Conservation (phyloP, 495 filamentous ascomycete species). For the Bathelium albidoporum region DNA sequence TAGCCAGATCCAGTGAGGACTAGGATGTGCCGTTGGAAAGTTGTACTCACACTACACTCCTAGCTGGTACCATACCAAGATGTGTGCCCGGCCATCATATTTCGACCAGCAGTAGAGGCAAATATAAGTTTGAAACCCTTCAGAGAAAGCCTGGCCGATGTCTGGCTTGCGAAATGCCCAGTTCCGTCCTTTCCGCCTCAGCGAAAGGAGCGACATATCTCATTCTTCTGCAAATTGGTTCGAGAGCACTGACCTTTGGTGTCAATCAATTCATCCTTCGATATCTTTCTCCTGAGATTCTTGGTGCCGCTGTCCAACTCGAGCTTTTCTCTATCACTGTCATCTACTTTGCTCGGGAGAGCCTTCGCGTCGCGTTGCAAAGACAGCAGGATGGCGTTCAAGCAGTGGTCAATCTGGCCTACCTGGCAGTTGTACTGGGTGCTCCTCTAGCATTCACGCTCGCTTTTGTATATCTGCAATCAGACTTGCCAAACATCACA, state of each 20-base stretch:
- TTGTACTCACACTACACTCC: no score
- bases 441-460: conserved; percentile 50
- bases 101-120: no score
- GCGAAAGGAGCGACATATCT: conserved; percentile 69
- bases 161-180: conserved; percentile 11
- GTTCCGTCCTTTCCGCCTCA: conserved; percentile 39
- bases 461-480: conserved; percentile 53
- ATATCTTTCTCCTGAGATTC: conserved; percentile 67
- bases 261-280: conserved; percentile 85
- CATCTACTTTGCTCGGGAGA: conserved; percentile 85
- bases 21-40: no score
- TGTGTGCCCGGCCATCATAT: no score
- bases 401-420: conserved; percentile 77
- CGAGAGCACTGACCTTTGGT: conserved; percentile 75
- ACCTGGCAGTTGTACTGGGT: conserved; percentile 63
- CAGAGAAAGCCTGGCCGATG: background rate
- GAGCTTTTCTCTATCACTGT: conserved; percentile 83
- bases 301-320: conserved; percentile 78
- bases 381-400: conserved; percentile 52
- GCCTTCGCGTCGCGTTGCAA: conserved; percentile 74
- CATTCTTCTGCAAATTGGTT: conserved; percentile 74
- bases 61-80: no score
- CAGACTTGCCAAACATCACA: conserved; percentile 47
- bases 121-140: no score
- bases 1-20: no score